Evolutionary conservation across 129 eudicot species (phyloP).

Genomic region (Ambrosia artemisiifolia): DNA sequence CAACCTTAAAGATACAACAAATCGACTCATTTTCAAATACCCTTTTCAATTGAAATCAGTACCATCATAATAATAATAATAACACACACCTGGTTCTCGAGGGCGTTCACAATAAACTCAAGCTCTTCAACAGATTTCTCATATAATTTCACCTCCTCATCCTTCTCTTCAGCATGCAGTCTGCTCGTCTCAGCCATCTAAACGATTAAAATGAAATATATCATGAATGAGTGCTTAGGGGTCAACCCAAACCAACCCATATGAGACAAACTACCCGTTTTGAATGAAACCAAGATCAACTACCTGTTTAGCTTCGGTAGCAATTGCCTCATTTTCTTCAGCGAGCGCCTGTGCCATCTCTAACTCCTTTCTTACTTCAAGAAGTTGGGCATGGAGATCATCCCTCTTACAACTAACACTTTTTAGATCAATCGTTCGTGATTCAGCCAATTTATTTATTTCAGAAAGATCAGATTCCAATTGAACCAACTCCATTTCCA

Average conservation of each 20-base stretch:
- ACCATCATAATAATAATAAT: neutral
- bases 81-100: constrained; percentile 69
- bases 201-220: neutral
- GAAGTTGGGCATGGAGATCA: constrained; percentile 39
- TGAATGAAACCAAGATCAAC: constrained; percentile 22
- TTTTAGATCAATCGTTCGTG: constrained; percentile 42
- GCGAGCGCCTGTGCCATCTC: constrained; percentile 77
- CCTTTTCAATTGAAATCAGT: neutral
- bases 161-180: constrained; percentile 68
- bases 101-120: constrained; percentile 73
- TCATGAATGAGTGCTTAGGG: neutral
- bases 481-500: constrained; percentile 58
- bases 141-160: constrained; percentile 81
- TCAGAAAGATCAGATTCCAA: constrained; percentile 48
- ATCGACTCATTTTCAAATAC: neutral
- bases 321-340: constrained; percentile 74
- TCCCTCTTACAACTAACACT: constrained; percentile 53
- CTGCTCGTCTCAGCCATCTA: constrained; percentile 66
- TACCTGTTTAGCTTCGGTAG: constrained; percentile 84
- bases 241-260: neutral
- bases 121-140: constrained; percentile 88
- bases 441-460: constrained; percentile 45
- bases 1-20: constrained; percentile 50
- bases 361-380: constrained; percentile 54
- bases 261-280: too few species aligned